Base-by-base conservation (phyloP, 163 green algal species). In the Volvox carteri region DNA sequence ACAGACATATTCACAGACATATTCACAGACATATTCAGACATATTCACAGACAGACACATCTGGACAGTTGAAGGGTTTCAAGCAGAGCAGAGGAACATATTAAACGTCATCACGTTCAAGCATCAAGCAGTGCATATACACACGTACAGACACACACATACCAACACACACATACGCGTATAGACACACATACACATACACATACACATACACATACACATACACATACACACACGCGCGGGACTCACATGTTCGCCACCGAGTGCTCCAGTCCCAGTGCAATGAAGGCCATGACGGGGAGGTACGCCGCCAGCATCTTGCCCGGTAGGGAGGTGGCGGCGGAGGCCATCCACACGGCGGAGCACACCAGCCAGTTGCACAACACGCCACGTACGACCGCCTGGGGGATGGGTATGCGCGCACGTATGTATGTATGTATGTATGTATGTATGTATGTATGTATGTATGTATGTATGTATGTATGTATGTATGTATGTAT, bases 201-300 rank as follows among this genome's bases (percentile, higher is more conserved):
- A n/a, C 30, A 46, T 11, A 48, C 30, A 4, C 70, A 76, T 95
- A 80, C 80, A 86, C 92, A 62, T 93, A 89, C 33, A 95, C 94
- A 96, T 86, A 21, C 94, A 93, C 78, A n/a, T n/a, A n/a, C n/a
- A n/a, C n/a, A n/a, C n/a, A n/a, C n/a, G n/a, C n/a, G n/a, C n/a
- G n/a, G n/a, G n/a, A 78, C 79, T 30, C 62, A 97, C 92, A 97
- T 96, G 94, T 97, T 97, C 62, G 95, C 95, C 0, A 97, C 90
- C 6, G 85, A 93, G 73, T 93, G 89, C 76, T 95, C 93, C 48
- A 96, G 84, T 1, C 94, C 93, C 85, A 90, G 92, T 19, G 92
- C 91, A 48, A 96, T 93, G 84, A 98, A 98, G 25, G 93, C 93
- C 30, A 92, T 93, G 91, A 98, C 96, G 65, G 96, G 93, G 23